Base-by-base conservation (phyloP, 2,329 filamentous ascomycete genomes). In the Fusarium secorum region DNA sequence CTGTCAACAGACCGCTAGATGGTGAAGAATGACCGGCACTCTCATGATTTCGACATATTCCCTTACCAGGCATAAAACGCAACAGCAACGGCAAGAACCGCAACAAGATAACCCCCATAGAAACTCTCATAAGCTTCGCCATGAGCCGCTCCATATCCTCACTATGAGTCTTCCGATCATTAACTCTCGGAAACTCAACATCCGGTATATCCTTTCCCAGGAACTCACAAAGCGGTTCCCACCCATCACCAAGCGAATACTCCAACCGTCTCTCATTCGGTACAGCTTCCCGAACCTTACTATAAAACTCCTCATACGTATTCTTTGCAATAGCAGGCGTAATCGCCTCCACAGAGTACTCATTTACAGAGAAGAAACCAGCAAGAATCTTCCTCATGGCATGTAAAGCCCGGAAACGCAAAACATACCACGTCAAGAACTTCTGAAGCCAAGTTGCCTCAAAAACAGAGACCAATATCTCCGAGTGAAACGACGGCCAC, bases 211-310 rank as follows among this genome's bases (percentile, higher is more conserved):
- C 49, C 17, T 69, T 69, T 1, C 41, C 39, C 8, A 69, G 2
- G n/a, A 69, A 69, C n/a, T 41, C 36, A 20, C 66, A 69, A 10
- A 69, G 39, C 0, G 66, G 60, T 17, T 41, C 41, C 66, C 66
- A 69, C 4, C 66, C 66, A 24, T 53, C 44, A 0, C 51, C 65
- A 7, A 69, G 28, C 2, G 32, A 48, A 24, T 69, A 69, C 1
- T 69, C 65, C 4, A 69, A 2, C 8, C 45, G 39, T 8, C 38
- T 65, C 6, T 68, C 42, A 7, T 32, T 3, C 0, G 66, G 66
- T 0, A 60, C 66, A 3, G 54, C 51, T 3, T 61, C 36, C 9
- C 65, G 65, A n/a, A 69, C 26, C 1, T 44, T 60, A 0, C 41
- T 33, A 1, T 69, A 69, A 9, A 61, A 69, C 0, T 44, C 30